phyloP scores from a whole-genome alignment of 306 rosid genomes.

The Castanea mollissima region DNA sequence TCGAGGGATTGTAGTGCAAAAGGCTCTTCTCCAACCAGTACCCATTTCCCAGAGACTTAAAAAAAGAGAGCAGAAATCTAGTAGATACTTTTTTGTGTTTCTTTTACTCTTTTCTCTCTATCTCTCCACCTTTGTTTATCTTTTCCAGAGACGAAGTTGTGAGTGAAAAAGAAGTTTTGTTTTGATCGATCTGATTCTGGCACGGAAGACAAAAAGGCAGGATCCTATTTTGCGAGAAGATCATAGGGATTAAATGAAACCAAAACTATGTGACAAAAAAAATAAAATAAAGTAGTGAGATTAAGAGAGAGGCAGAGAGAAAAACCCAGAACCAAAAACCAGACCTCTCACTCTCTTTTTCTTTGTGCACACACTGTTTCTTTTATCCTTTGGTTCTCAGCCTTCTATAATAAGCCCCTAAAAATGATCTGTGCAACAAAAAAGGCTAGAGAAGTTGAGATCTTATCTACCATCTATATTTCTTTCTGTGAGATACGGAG shows the following conservation, averaged over 20 bases:
- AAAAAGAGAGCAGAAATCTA: background rate
- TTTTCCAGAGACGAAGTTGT: conserved; percentile 15
- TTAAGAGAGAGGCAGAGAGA: background rate
- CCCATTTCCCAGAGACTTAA: conserved; percentile 50
- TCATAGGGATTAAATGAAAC: conserved; percentile 45
- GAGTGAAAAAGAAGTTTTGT: conserved; percentile 23
- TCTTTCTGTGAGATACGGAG: conserved; percentile 29
- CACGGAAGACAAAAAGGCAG: conserved; percentile 45
- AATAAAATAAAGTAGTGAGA: conserved; percentile 12
- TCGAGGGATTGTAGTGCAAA: conserved; percentile 63
- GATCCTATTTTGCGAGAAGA: conserved; percentile 29
- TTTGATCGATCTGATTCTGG: conserved; percentile 45
- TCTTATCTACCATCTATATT: conserved; percentile 22
- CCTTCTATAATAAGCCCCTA: conserved; percentile 21
- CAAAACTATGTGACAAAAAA: conserved; percentile 25
- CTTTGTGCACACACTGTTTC: no score
- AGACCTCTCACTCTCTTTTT: background rate
- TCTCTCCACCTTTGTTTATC: conserved; percentile 23
- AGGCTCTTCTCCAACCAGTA: conserved; percentile 95
- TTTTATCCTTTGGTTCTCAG: background rate
- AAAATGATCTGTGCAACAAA: conserved; percentile 35
- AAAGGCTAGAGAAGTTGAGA: conserved; percentile 33
- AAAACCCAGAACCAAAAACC: background rate
- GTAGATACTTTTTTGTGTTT: background rate
- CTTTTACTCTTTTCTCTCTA: background rate